Base-by-base conservation (phyloP, 2,329 filamentous ascomycete species). In the Ilyonectria destructans region DNA sequence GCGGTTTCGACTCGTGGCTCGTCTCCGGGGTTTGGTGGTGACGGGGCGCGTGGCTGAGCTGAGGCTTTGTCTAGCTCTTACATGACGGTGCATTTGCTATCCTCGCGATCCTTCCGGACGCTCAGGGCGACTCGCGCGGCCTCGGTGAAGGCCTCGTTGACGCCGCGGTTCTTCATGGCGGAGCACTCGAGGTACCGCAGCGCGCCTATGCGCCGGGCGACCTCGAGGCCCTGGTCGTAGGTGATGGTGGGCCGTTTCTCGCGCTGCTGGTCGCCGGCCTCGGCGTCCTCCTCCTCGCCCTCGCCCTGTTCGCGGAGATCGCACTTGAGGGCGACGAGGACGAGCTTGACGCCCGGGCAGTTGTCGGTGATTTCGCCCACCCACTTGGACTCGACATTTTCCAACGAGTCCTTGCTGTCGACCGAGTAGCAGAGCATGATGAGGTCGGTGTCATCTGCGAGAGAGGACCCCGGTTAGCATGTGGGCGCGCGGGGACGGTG, bases 361-460 rank as follows among this genome's bases (percentile, higher is more conserved):
- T 99, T 98, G 84, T 99, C 96, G 70, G 95, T 93, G 74, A 99
- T 99, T 83, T 99, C 96, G 70, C 94, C 93, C 6, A 98, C 94
- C 96, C 96, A 99, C 85, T 99, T 99, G 75, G 94, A 96, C 82
- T 97, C 95, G 69, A 99, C 95, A 88, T 99, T 99, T 82, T 99
- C 96, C 69, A 99, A 90, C 3, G 95, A 98, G 82, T 98, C 95
- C 74, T 93, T 94, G 80, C 94, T 97, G 83, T 99, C 96, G 80
- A 98, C 93, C 77, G 93, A 96, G 84, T 98, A 99, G 86, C 96
- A 99, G 75, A 99, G 93, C 93, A 99, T 98, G 77, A 99, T 97
- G 51, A 97, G 91, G 79, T 99, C 96, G 60, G 96, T 99, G 80
- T 99, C 96, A 74, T 92, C 86, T 88, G 13, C 2, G 9, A 43